Percentiles rank a stretch among this genome's conserved stretches.
phyloP scores from a whole-genome alignment of 192 early-diverging fungal genomes.

The Podila horticola region DNA sequence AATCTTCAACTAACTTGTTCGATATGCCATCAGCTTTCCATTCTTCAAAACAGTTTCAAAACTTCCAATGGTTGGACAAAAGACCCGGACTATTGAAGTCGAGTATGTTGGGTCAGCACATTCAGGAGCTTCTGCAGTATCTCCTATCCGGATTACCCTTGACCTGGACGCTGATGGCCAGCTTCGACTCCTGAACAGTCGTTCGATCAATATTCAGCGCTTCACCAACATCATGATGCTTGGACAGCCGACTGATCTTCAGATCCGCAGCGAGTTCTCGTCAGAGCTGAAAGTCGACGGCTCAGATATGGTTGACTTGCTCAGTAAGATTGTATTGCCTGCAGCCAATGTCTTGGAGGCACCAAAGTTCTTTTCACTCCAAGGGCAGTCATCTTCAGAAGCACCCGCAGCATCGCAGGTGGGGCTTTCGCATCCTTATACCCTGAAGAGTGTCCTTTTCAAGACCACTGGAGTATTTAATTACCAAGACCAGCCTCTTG shows the following conservation, averaged over 20 bases:
- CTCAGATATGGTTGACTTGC: neutral
- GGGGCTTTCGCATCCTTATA: slow-evolving; percentile 24
- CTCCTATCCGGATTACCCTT: slow-evolving; percentile 13
- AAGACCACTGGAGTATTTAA: slow-evolving; percentile 36
- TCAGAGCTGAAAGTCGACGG: slow-evolving; percentile 6
- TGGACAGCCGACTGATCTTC: slow-evolving; percentile 39
- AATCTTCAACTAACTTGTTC: neutral
- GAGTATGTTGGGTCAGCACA: slow-evolving; percentile 14
- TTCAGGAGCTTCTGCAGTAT: neutral
- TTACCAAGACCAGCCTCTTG: slow-evolving; percentile 13
- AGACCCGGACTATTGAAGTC: slow-evolving; percentile 28
- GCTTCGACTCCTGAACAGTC: slow-evolving; percentile 11
- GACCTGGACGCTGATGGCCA: slow-evolving; percentile 26
- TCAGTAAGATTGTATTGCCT: slow-evolving; percentile 5
- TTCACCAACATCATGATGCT: slow-evolving; percentile 43
- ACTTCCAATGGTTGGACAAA: slow-evolving; percentile 14
- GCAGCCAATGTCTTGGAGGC: slow-evolving; percentile 14
- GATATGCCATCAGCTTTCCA: slow-evolving; percentile 10
- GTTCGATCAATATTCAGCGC: neutral
- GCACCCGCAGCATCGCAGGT: slow-evolving; percentile 16
- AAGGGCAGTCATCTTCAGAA: neutral
- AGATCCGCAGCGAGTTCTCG: slow-evolving; percentile 28
- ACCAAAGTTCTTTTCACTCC: slow-evolving; percentile 36
- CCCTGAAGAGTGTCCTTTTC: slow-evolving; percentile 33
- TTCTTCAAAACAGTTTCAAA: slow-evolving; percentile 33